Evolutionary conservation across 768 basidiomycete species (phyloP).

Genomic region (Pilatotrama ljubarskyi): DNA sequence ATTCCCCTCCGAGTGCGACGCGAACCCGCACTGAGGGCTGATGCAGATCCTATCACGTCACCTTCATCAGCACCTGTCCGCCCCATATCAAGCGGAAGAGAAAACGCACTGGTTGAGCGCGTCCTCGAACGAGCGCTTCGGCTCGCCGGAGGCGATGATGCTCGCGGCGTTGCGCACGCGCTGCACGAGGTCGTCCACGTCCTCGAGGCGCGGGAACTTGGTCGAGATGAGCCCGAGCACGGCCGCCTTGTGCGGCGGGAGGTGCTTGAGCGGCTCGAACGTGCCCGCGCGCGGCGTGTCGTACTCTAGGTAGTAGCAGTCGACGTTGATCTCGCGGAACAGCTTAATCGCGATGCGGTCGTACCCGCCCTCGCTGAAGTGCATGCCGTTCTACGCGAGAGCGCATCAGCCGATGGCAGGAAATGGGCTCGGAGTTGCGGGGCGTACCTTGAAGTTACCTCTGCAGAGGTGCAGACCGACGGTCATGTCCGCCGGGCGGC

Average conservation of each 20-base stretch:
- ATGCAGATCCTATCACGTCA: slow-evolving; percentile 38
- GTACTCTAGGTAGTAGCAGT: slow-evolving; percentile 58
- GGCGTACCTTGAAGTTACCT: slow-evolving; percentile 35
- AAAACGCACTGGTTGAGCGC: slow-evolving; percentile 41
- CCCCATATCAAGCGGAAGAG: not conserved
- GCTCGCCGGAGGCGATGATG: slow-evolving; percentile 40
- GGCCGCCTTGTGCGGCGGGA: slow-evolving; percentile 46
- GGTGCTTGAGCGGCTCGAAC: slow-evolving; percentile 53
- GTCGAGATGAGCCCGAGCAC: slow-evolving; percentile 47
- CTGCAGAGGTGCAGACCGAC: slow-evolving; percentile 64
- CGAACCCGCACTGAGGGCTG: slow-evolving; percentile 55
- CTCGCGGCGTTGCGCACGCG: slow-evolving; percentile 46
- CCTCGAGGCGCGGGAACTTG: slow-evolving; percentile 46
- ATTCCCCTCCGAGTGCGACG: slow-evolving; percentile 48
- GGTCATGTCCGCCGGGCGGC: slow-evolving; percentile 53
- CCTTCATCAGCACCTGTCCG: not conserved
- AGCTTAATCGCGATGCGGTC: slow-evolving; percentile 53
- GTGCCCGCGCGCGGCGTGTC: slow-evolving; percentile 64
- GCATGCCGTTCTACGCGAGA: slow-evolving; percentile 36
- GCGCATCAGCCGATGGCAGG: not conserved
- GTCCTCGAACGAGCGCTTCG: slow-evolving; percentile 38
- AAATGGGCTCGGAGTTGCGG: not conserved
- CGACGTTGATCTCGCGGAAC: slow-evolving; percentile 60
- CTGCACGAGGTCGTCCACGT: slow-evolving; percentile 39
- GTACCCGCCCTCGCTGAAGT: slow-evolving; percentile 65